Percentiles rank a stretch among this genome's conserved stretches.
Evolutionary conservation across 2,329 filamentous ascomycete species (phyloP).

Genomic region (Atkinsonella hypoxylon): DNA sequence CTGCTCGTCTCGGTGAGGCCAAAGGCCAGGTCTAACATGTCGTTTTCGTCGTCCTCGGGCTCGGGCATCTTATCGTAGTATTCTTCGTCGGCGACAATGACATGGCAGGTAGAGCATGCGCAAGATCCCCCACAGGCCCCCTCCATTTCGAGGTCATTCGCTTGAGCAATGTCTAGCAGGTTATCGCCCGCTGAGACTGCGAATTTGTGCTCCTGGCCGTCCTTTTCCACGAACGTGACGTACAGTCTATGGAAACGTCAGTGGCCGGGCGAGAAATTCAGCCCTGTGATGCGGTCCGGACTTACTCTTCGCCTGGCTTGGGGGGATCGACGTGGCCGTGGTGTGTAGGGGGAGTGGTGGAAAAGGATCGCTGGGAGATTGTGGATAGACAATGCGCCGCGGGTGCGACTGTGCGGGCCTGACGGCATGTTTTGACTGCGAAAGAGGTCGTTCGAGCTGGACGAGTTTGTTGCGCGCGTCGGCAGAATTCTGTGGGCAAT

Average conservation of each 20-base stretch:
- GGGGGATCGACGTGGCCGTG: constrained; percentile 79
- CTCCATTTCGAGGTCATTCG: constrained; percentile 95
- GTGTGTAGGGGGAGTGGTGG: constrained; percentile 41
- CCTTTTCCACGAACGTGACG: constrained; percentile 90
- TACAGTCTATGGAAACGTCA: constrained; percentile 47
- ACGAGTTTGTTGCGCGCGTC: constrained; percentile 17
- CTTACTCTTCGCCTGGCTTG: constrained; percentile 85
- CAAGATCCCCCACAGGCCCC: constrained; percentile 92
- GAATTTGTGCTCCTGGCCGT: constrained; percentile 62
- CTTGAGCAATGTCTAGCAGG: constrained; percentile 87
- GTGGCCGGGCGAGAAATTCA: neutral
- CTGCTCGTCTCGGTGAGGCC: constrained; percentile 76
- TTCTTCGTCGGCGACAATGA: constrained; percentile 64
- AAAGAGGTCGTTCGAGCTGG: constrained; percentile 8
- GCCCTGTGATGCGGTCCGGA: constrained; percentile 7
- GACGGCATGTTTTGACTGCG: neutral
- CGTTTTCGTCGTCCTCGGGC: constrained; percentile 71
- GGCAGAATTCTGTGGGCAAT: constrained; percentile 18
- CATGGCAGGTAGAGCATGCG: constrained; percentile 86
- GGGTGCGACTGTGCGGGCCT: neutral
- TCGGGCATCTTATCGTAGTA: constrained; percentile 70
- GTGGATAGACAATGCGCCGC: neutral
- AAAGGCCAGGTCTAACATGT: constrained; percentile 86
- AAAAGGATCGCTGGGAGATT: constrained; percentile 41
- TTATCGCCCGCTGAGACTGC: constrained; percentile 82